Evolutionary conservation across 805 yeast species (phyloP).

Genomic region (Zygosaccharomyces gambellarensis): DNA sequence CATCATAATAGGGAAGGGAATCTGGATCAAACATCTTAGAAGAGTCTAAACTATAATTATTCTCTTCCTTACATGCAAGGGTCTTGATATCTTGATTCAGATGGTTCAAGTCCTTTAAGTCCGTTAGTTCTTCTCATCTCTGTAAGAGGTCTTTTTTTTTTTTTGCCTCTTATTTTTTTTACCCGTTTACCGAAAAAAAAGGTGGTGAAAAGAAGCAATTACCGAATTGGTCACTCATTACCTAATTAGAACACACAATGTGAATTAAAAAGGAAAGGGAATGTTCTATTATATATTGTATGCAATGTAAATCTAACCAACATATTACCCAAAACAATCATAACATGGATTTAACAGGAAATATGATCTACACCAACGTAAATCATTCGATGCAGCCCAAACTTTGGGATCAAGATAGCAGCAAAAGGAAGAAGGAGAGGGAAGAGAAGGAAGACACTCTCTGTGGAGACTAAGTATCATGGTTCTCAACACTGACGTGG

Average conservation of each 20-base stretch:
- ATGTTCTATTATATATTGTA: not conserved
- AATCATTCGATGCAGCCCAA: too few species aligned
- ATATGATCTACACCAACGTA: not conserved
- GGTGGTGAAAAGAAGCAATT: not conserved
- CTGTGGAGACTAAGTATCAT: too few species aligned
- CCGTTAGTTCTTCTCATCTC: not conserved
- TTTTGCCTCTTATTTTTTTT: not conserved
- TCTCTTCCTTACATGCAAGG: not conserved
- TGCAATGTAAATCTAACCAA: not conserved
- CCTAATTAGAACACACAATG: not conserved
- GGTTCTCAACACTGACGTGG: too few species aligned
- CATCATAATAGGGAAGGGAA: constrained; percentile 57
- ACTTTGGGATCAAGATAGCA: too few species aligned
- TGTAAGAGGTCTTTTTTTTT: not conserved
- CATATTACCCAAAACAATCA: too few species aligned
- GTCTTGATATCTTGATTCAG: not conserved
- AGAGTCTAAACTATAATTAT: not conserved
- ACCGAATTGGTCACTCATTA: not conserved
- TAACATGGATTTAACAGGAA: not conserved
- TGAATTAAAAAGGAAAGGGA: not conserved
- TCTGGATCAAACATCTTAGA: constrained; percentile 40
- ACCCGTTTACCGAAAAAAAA: not conserved
- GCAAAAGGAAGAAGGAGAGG: too few species aligned
- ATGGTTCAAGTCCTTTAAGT: not conserved
- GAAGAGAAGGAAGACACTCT: too few species aligned